These are phyloP conservation scores for Chaetothyriales sp. DNA, from an alignment of 2,329 filamentous ascomycete species.

Conservation along the genomic window DNA sequence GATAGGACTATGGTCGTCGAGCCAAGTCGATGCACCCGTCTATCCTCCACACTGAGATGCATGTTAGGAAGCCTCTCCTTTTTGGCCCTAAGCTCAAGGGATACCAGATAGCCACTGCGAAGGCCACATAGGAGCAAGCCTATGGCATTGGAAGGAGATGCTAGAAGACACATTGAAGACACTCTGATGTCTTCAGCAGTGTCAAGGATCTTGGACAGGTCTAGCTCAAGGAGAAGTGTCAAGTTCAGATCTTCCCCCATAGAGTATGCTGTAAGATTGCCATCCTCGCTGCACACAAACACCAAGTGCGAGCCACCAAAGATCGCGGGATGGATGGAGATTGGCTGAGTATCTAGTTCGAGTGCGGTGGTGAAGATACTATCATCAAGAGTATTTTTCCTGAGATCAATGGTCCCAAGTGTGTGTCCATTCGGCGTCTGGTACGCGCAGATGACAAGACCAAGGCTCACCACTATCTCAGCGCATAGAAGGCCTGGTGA, in stretches of 20 bases:
- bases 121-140: conserved; percentile 30
- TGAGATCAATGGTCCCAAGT: not conserved
- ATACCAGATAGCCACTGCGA: conserved; percentile 31
- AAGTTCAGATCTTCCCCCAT: conserved; percentile 12
- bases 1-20: not conserved
- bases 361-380: not conserved
- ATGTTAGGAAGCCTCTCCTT: not conserved
- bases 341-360: not conserved
- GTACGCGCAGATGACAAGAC: not conserved
- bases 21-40: not conserved
- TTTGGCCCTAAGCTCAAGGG: conserved; percentile 20
- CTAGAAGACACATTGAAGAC: conserved; percentile 21
- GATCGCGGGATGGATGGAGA: not conserved
- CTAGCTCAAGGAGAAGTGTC: conserved; percentile 2
- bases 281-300: conserved; percentile 29
- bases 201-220: conserved; percentile 13
- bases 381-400: not conserved
- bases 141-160: conserved; percentile 6
- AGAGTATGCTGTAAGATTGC: conserved; percentile 24
- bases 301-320: conserved; percentile 17
- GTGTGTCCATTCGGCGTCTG: not conserved
- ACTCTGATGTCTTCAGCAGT: conserved; percentile 26
- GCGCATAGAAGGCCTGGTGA: not conserved
- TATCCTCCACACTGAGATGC: not conserved
- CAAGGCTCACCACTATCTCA: not conserved